These are phyloP conservation scores for Pseudomonodictys pantanalensis DNA, from an alignment of 495 filamentous ascomycete genomes.

Conservation along the genomic window DNA sequence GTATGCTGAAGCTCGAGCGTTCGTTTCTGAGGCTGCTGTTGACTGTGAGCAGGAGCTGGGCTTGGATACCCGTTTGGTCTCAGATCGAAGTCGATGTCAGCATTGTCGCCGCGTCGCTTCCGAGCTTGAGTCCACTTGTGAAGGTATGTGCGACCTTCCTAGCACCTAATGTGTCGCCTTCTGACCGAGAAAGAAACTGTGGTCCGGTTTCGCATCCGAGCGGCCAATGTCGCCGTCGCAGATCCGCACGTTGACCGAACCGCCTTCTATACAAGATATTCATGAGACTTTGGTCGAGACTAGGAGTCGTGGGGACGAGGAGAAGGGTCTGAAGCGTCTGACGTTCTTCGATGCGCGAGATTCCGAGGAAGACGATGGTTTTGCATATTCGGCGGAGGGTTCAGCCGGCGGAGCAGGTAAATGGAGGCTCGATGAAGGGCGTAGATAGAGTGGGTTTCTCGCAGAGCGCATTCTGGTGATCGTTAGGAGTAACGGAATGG, in stretches of 20 bases:
- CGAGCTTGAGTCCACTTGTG: constrained; percentile 11
- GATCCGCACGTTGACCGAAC: background rate
- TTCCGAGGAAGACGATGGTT: background rate
- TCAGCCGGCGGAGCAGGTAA: background rate
- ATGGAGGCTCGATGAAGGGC: too few species aligned
- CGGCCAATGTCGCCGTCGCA: background rate
- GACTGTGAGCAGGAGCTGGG: constrained; percentile 11
- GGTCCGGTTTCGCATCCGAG: background rate
- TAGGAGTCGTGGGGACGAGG: background rate
- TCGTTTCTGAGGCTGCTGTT: background rate
- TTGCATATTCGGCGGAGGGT: background rate
- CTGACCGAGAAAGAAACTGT: too few species aligned
- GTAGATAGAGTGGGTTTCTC: too few species aligned
- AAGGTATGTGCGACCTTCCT: too few species aligned
- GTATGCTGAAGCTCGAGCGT: background rate
- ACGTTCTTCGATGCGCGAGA: background rate
- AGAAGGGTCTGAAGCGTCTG: background rate
- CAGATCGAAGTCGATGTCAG: constrained; percentile 13
- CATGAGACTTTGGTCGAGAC: background rate
- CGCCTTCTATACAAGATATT: background rate
- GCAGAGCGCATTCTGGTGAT: too few species aligned
- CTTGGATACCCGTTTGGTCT: constrained; percentile 8
- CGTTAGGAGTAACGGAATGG: too few species aligned
- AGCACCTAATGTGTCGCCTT: too few species aligned
- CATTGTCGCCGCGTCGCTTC: constrained; percentile 14